phyloP scores from a whole-genome alignment of 2,329 filamentous ascomycete species.

The Bisporella sp. region DNA sequence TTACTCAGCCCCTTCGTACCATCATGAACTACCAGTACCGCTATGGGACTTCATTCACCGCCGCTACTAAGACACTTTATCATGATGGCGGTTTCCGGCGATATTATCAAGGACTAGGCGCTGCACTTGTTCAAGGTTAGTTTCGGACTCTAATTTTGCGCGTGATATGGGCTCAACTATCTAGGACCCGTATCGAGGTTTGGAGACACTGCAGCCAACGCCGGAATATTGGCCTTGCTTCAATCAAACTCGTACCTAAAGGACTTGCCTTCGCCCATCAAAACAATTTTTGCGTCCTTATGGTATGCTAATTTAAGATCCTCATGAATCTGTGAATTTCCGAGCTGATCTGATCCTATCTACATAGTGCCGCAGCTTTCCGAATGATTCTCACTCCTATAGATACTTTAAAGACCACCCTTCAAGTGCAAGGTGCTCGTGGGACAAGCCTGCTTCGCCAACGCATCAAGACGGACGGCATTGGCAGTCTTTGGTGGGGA shows the following conservation, averaged over 20 bases:
- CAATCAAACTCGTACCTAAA: constrained; percentile 40
- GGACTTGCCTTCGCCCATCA: constrained; percentile 34
- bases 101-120: constrained; percentile 39
- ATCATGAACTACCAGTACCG: constrained; percentile 47
- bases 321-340: not conserved
- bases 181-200: constrained; percentile 38
- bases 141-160: not conserved
- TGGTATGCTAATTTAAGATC: constrained; percentile 24
- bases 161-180: not conserved
- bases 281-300: constrained; percentile 40
- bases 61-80: constrained; percentile 34
- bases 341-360: not conserved
- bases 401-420: constrained; percentile 43
- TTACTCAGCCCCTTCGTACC: constrained; percentile 36
- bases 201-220: constrained; percentile 42
- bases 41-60: constrained; percentile 35
- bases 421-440: constrained; percentile 38
- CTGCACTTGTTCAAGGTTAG: constrained; percentile 39
- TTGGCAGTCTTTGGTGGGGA: constrained; percentile 43
- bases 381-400: constrained; percentile 41
- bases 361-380: constrained; percentile 37
- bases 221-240: constrained; percentile 40
- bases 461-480: constrained; percentile 36
- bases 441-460: constrained; percentile 37
- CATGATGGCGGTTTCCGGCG: constrained; percentile 34